These are phyloP conservation scores for Musa balbisiana DNA, from an alignment of 202 grass and related monocot species.

Conservation along the genomic window DNA sequence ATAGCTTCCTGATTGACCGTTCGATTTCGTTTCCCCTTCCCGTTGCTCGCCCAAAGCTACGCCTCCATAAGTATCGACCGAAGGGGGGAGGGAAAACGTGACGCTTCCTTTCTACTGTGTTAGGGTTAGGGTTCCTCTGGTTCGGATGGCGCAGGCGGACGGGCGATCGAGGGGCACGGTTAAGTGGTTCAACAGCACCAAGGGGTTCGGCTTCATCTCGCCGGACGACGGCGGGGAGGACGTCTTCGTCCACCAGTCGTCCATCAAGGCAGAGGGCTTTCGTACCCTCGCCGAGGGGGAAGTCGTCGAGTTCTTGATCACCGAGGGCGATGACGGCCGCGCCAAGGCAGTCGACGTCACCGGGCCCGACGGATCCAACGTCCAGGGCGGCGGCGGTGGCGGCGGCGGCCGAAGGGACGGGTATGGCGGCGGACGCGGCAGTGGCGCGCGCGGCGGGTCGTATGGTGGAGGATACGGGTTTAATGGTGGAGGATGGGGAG, in stretches of 20 bases:
- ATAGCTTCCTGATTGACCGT: neutral
- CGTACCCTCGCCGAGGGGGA: constrained; percentile 80
- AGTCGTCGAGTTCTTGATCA: constrained; percentile 57
- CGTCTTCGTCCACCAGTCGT: constrained; percentile 90
- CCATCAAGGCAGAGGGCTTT: constrained; percentile 94
- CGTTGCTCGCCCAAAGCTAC: neutral
- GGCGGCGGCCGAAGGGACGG: constrained; percentile 38
- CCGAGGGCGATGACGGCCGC: constrained; percentile 64
- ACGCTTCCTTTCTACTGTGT: neutral
- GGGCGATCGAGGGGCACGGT: constrained; percentile 51
- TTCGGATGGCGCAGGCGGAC: constrained; percentile 33
- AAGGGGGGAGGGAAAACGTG: neutral
- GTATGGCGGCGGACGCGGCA: neutral
- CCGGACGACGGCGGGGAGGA: constrained; percentile 84
- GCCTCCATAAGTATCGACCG: neutral
- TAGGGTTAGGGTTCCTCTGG: neutral
- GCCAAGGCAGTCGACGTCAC: constrained; percentile 98
- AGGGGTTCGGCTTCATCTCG: constrained; percentile 96
- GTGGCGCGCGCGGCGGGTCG: constrained; percentile 13
- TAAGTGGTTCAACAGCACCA: constrained; percentile 95
- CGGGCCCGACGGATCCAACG: constrained; percentile 81
- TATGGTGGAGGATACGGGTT: constrained; percentile 25
- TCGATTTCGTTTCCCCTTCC: neutral
- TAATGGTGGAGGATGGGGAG: constrained; percentile 3
- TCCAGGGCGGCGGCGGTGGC: constrained; percentile 28